phyloP scores from a whole-genome alignment of 2,329 filamentous ascomycete genomes.

The Sporothrix variecibatus region DNA sequence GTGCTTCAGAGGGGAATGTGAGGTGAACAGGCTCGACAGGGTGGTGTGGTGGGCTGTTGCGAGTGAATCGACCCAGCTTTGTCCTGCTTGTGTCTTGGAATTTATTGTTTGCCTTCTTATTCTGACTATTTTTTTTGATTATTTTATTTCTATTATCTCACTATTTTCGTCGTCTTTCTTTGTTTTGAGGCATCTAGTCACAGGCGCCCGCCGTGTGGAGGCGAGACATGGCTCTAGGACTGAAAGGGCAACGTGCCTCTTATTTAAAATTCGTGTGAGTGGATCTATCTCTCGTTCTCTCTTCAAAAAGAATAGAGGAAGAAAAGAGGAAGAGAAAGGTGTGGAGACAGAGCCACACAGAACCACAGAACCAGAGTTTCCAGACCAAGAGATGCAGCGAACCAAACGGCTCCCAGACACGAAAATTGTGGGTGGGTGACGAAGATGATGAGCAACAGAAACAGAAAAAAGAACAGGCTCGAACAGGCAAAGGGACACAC shows the following conservation, averaged over 20 bases:
- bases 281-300: neutral
- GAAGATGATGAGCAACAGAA: conserved; percentile 21
- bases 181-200: conserved; percentile 23
- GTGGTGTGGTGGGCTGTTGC: conserved; percentile 7
- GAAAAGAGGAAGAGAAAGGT: neutral
- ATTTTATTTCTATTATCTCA: neutral
- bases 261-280: conserved; percentile 14
- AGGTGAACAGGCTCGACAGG: neutral
- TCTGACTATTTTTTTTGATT: neutral
- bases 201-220: conserved; percentile 22
- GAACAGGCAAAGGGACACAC: neutral
- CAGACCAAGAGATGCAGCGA: neutral
- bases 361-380: neutral
- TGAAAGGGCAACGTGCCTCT: neutral
- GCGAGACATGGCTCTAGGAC: conserved; percentile 7
- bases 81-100: neutral
- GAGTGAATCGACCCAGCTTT: neutral
- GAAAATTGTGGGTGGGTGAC: conserved; percentile 18
- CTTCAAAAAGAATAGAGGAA: neutral
- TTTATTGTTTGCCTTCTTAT: neutral
- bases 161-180: neutral
- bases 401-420: neutral
- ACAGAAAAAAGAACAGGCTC: neutral
- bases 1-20: conserved; percentile 1
- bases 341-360: too few relatives aligned